Conservation (phyloP, 495 filamentous ascomycete genomes). For the Lophiotrema nucula region DNA sequence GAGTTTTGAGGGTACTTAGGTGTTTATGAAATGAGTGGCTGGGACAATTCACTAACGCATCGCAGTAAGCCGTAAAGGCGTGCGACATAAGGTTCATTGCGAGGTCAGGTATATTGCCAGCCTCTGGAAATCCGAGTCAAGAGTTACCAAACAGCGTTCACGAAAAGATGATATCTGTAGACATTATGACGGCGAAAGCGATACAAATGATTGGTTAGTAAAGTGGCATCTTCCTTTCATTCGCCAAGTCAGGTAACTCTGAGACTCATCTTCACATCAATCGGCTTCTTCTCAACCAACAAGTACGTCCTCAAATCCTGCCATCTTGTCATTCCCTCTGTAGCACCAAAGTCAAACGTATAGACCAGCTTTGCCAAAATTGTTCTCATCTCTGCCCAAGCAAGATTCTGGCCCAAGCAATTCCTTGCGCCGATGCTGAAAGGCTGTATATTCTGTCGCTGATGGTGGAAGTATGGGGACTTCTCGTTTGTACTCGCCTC, state of each 20-base stretch:
- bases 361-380: slow-evolving; percentile 6
- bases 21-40: too few species aligned
- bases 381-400: slow-evolving; percentile 9
- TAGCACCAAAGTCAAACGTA: slow-evolving; percentile 4
- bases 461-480: slow-evolving; percentile 3
- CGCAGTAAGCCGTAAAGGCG: too few species aligned
- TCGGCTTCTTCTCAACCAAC: slow-evolving; percentile 4
- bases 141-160: too few species aligned
- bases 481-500: background rate
- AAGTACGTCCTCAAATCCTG: slow-evolving; percentile 1
- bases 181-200: too few species aligned
- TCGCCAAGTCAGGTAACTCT: background rate
- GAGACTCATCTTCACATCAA: background rate
- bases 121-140: too few species aligned
- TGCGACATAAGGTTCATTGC: too few species aligned
- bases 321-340: background rate
- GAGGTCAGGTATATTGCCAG: too few species aligned
- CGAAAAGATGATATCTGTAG: too few species aligned
- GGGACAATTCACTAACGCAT: too few species aligned
- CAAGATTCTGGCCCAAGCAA: slow-evolving; percentile 8
- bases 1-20: too few species aligned
- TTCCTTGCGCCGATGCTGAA: slow-evolving; percentile 4
- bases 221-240: too few species aligned
- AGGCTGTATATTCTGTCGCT: background rate
- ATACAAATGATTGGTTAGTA: too few species aligned